Evolutionary conservation across 129 eudicot genomes (phyloP), one percentile per base, ranked within the genome.

Genomic region (Chrysanthemum seticuspe): DNA sequence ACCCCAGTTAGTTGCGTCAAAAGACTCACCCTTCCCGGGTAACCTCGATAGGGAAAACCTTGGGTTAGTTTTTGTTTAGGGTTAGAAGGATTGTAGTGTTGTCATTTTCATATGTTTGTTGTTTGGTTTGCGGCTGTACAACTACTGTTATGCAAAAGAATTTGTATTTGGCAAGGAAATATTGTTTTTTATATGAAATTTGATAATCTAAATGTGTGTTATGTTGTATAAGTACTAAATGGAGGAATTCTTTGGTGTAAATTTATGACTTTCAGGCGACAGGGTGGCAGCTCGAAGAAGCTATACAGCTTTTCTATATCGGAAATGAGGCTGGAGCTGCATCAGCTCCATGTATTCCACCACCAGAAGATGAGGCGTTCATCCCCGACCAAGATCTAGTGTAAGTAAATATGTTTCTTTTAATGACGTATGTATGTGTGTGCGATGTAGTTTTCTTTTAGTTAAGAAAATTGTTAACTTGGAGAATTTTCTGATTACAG

Each of bases 271-370:
- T 27, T 31, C 83, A 92, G 96, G 96, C 96, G 10, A 89, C 96
- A 70, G 78, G 85, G 77, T 92, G 96, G 98, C 78, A 87, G 76
- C 91, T 89, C 70, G 98, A 92, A 68, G 98, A 92, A 59, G 96
- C 98, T 57, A 82, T 92, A 80, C 95, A 85, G 72, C 96, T 87
- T 29, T 92, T 85, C 50, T 92, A 83, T 80, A 67, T 82, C 19
- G 91, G 88, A 66, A 83, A 83, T 40, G 47, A 40, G 47, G 47
- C 10, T 2, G 10, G 10, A 7, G 47, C 10, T 8, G 10, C 10
- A 40, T 6, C 91, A 19, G 74, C 87, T 74, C 80, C 88, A 14
- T 48, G 10, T 40, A 40, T 40, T 6, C 47, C 47, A 40, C 10
- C 10, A 40, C 10, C 47, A 40, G 10, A 40, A 40, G 1, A 6